These are phyloP conservation scores for Hordeum vulgare DNA, from an alignment of 176 grass and related monocot species.

Conservation along the genomic window MorexV3_pseudomolecules_assembly NC_058522.1:73433701-73434200, in stretches of 20 bases:
- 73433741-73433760: constrained; percentile 27
- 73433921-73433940: constrained; percentile 32
- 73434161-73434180: not conserved
- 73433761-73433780: constrained; percentile 46
- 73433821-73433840: constrained; percentile 32
- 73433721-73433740: not conserved
- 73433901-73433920: constrained; percentile 50
- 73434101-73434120: constrained; percentile 7
- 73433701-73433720: not conserved
- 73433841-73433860: constrained; percentile 41
- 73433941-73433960: constrained; percentile 28
- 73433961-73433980: constrained; percentile 29
- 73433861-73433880: constrained; percentile 52
- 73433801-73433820: not conserved
- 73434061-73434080: constrained; percentile 31
- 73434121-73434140: not conserved
- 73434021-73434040: constrained; percentile 24
- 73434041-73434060: constrained; percentile 21
- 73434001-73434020: constrained; percentile 43
- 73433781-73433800: constrained; percentile 33
- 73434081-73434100: not conserved
- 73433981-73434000: constrained; percentile 35
- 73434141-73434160: not conserved
- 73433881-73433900: constrained; percentile 33
- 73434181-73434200: not conserved